A percentile compares a stretch with the other conserved stretches of the same genome.
phyloP scores from a whole-genome alignment of 129 eudicot genomes.

The Flaveria ramosissima region DNA sequence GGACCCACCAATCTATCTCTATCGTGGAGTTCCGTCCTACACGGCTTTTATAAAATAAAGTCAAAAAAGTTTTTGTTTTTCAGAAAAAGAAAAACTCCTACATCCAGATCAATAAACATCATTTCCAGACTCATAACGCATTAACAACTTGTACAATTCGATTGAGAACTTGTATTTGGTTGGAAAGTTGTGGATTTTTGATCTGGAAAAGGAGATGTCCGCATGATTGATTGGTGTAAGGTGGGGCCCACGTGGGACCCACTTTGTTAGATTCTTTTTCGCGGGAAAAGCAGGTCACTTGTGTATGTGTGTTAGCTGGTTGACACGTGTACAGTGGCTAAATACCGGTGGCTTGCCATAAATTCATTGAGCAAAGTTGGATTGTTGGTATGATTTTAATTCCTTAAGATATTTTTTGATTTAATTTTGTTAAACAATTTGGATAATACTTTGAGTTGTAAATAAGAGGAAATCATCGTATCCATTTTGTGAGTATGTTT shows the following conservation, averaged over 20 bases:
- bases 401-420: too few relatives aligned
- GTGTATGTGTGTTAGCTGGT: conserved; percentile 24
- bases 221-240: conserved; percentile 30
- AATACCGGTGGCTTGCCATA: not conserved
- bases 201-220: conserved; percentile 17
- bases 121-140: not conserved
- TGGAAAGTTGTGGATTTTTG: not conserved
- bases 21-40: conserved; percentile 57
- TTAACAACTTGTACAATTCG: not conserved
- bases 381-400: too few relatives aligned
- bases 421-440: too few relatives aligned
- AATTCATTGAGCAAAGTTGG: not conserved
- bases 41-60: conserved; percentile 56
- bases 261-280: conserved; percentile 36
- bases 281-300: conserved; percentile 30
- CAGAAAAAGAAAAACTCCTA: not conserved
- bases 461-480: too few relatives aligned
- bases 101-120: not conserved
- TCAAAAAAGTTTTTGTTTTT: conserved; percentile 46
- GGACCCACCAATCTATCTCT: conserved; percentile 31
- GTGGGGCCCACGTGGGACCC: conserved; percentile 34
- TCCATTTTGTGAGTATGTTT: too few relatives aligned
- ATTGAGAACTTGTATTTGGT: accelerated
- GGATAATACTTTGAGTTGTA: too few relatives aligned
- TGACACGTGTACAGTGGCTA: conserved; percentile 69